Evolutionary conservation across 345 rosid genomes (phyloP).

Genomic region (Syzygium oleosum): DNA sequence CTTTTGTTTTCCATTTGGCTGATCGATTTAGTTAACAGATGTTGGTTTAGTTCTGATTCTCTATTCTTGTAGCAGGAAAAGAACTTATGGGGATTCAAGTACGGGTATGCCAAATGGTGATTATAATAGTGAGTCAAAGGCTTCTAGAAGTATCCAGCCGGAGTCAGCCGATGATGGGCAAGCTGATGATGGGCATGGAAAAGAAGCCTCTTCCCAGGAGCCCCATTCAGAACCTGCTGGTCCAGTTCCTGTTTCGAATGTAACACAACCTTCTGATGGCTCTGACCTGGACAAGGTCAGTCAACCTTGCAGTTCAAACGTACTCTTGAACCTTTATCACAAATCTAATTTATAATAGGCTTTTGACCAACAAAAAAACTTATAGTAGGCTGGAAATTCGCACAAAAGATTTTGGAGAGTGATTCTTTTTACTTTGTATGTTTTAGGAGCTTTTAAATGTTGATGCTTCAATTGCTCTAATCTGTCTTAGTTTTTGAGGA

Average conservation of each 20-base stretch:
- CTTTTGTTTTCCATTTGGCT: background rate
- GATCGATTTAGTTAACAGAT: background rate
- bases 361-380: background rate
- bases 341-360: background rate
- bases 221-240: constrained; percentile 10
- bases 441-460: background rate
- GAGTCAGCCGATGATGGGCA: constrained; percentile 19
- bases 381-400: background rate
- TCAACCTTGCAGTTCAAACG: background rate
- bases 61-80: constrained; percentile 36
- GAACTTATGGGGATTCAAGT: constrained; percentile 26
- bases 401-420: background rate
- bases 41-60: constrained; percentile 2
- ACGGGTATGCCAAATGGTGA: constrained; percentile 35
- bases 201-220: constrained; percentile 20
- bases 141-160: constrained; percentile 8
- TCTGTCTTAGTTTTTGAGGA: background rate
- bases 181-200: constrained; percentile 14
- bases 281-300: constrained; percentile 25
- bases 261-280: constrained; percentile 12
- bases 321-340: background rate
- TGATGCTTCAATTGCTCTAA: background rate
- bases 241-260: constrained; percentile 20
- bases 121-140: constrained; percentile 24
- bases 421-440: background rate